A percentile compares a stretch with the other conserved stretches of the same genome.
phyloP scores from a whole-genome alignment of 2,329 filamentous ascomycete species.

The Aspergillus flavus region DNA sequence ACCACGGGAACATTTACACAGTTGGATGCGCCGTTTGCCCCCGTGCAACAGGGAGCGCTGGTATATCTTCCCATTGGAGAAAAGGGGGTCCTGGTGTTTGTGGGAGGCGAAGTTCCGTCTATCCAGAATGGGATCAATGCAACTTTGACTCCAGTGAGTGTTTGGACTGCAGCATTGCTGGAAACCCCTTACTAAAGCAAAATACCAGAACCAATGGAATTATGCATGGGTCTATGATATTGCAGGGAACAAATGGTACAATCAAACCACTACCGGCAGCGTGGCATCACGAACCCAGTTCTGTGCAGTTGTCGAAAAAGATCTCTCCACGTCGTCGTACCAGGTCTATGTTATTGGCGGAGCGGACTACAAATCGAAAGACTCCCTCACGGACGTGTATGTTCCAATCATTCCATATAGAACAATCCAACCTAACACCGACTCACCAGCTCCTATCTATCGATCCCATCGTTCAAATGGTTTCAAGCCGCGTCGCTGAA shows the following conservation, averaged over 20 bases:
- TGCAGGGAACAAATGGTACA: constrained; percentile 19
- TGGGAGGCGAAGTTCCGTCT: constrained; percentile 22
- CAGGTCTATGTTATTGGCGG: constrained; percentile 19
- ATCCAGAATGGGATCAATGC: constrained; percentile 14
- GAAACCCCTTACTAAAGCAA: neutral
- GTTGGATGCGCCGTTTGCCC: constrained; percentile 12
- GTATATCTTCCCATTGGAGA: constrained; percentile 15
- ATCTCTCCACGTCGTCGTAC: constrained; percentile 13
- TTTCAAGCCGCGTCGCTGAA: constrained; percentile 13
- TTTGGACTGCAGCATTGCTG: neutral
- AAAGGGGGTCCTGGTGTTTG: constrained; percentile 16
- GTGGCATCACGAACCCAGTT: constrained; percentile 18
- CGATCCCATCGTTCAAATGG: constrained; percentile 23
- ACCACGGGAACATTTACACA: constrained; percentile 13
- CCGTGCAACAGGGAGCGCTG: constrained; percentile 16
- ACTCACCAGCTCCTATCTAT: constrained; percentile 17
- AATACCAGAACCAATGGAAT: constrained; percentile 16
- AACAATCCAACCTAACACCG: neutral
- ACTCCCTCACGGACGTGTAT: constrained; percentile 13
- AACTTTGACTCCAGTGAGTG: constrained; percentile 12
- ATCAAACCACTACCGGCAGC: constrained; percentile 20
- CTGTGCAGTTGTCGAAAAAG: constrained; percentile 18
- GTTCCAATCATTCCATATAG: neutral
- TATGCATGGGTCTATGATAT: constrained; percentile 20
- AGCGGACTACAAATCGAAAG: constrained; percentile 13